Conservation (phyloP, 345 rosid genomes). For the Salix dunnii region DNA sequence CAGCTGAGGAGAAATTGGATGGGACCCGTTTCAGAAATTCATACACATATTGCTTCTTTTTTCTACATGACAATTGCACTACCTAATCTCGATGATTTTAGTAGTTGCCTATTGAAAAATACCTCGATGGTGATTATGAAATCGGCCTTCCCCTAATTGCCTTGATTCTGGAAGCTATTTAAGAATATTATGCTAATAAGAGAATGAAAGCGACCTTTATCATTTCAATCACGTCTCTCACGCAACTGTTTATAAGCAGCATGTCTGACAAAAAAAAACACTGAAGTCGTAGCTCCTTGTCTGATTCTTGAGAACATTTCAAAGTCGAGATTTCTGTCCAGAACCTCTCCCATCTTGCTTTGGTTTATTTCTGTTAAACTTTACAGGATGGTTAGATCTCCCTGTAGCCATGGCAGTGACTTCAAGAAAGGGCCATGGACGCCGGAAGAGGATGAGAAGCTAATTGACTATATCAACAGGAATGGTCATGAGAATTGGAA, state of each 20-base stretch:
- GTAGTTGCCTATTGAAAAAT: not conserved
- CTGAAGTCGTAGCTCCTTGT: not conserved
- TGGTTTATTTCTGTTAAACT: not conserved
- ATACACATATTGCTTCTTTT: not conserved
- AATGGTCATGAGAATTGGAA: constrained; percentile 19
- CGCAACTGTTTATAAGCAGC: constrained; percentile 21
- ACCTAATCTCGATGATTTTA: constrained; percentile 24
- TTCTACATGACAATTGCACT: not conserved
- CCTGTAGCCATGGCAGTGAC: not conserved
- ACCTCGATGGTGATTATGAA: not conserved
- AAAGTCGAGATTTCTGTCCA: not conserved
- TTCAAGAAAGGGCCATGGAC: constrained; percentile 28
- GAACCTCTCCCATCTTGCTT: not conserved
- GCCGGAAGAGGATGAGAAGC: constrained; percentile 17
- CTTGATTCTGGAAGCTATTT: constrained; percentile 8
- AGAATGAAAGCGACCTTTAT: constrained; percentile 14
- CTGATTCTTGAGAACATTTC: not conserved
- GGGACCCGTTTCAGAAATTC: not conserved
- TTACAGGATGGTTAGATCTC: constrained; percentile 13
- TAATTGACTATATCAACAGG: not conserved
- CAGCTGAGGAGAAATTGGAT: not conserved
- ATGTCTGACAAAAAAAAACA: not conserved
- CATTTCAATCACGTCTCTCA: constrained; percentile 21
- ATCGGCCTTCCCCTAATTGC: not conserved
- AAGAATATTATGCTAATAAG: not conserved